A percentile compares a stretch with the other conserved stretches of the same genome.
phyloP scores from a whole-genome alignment of 2,329 filamentous ascomycete species.

The Penicillium digitatum region DNA sequence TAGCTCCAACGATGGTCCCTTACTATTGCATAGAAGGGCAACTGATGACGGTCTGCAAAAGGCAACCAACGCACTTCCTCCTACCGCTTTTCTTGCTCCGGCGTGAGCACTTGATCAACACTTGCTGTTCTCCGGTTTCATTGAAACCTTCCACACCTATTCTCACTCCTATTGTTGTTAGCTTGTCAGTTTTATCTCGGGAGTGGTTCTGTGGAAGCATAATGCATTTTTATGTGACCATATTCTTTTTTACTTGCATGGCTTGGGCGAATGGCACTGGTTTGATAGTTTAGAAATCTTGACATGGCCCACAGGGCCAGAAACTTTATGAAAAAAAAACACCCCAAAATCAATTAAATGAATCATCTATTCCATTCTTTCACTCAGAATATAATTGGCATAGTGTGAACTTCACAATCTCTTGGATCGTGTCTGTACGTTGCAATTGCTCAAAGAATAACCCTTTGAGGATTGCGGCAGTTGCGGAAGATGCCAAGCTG shows the following conservation, averaged over 20 bases:
- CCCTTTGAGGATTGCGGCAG: neutral
- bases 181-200: slow-evolving; percentile 8
- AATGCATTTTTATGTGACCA: slow-evolving; percentile 9
- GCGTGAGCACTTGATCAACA: slow-evolving; percentile 6
- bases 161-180: neutral
- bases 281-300: slow-evolving; percentile 18
- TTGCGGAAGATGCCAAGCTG: slow-evolving; percentile 20
- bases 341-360: neutral
- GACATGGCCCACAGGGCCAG: slow-evolving; percentile 13
- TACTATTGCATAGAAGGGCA: neutral
- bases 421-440: neutral
- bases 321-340: slow-evolving; percentile 2
- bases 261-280: slow-evolving; percentile 32
- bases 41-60: slow-evolving; percentile 24
- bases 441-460: neutral
- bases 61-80: slow-evolving; percentile 44
- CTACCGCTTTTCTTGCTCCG: slow-evolving; percentile 47
- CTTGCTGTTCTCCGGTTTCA: neutral
- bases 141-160: neutral
- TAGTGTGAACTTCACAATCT: neutral
- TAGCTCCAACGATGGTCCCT: neutral
- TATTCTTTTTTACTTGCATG: slow-evolving; percentile 26
- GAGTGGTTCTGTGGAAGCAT: slow-evolving; percentile 6
- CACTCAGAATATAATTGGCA: neutral
- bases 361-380: neutral